Conservation (phyloP, 352 stramenopile genomes). For the Phytophthora pluvialis region DNA sequence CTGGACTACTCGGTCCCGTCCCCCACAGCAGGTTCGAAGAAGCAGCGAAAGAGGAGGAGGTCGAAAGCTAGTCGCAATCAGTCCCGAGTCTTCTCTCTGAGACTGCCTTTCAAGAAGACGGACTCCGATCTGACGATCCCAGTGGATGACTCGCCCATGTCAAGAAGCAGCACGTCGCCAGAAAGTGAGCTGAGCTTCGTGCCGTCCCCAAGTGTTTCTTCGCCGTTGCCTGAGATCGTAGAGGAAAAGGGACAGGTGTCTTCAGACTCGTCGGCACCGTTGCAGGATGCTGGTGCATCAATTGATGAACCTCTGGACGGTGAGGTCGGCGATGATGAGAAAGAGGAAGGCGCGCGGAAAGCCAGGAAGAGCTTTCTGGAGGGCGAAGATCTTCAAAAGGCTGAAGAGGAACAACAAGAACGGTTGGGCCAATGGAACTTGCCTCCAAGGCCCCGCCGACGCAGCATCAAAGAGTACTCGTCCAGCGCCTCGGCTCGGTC, state of each 20-base stretch:
- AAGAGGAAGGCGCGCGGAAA: slow-evolving; percentile 39
- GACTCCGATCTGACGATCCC: slow-evolving; percentile 12
- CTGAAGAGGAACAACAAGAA: slow-evolving; percentile 60
- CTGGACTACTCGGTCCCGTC: slow-evolving; percentile 65
- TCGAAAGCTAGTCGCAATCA: slow-evolving; percentile 34
- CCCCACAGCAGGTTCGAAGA: slow-evolving; percentile 23
- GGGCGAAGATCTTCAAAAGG: slow-evolving; percentile 39
- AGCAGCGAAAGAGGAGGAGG: slow-evolving; percentile 37
- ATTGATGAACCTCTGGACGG: slow-evolving; percentile 42
- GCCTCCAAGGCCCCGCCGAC: slow-evolving; percentile 47
- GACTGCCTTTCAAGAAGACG: slow-evolving; percentile 60
- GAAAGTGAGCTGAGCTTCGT: slow-evolving; percentile 37
- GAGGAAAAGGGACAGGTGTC: slow-evolving; percentile 18
- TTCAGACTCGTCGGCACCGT: slow-evolving; percentile 11
- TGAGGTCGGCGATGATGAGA: slow-evolving; percentile 59
- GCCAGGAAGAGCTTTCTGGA: slow-evolving; percentile 36
- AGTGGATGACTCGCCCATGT: slow-evolving; percentile 32
- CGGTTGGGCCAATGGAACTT: slow-evolving; percentile 80
- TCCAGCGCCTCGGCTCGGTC: slow-evolving; percentile 51
- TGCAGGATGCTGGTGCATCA: slow-evolving; percentile 4
- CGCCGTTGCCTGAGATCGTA: slow-evolving; percentile 32
- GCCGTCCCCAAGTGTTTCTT: slow-evolving; percentile 32
- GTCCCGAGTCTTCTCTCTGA: slow-evolving; percentile 50
- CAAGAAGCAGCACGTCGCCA: slow-evolving; percentile 32
- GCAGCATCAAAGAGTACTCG: slow-evolving; percentile 47